phyloP scores from a whole-genome alignment of 2,329 filamentous ascomycete species.

The Epichloe scottii region DNA sequence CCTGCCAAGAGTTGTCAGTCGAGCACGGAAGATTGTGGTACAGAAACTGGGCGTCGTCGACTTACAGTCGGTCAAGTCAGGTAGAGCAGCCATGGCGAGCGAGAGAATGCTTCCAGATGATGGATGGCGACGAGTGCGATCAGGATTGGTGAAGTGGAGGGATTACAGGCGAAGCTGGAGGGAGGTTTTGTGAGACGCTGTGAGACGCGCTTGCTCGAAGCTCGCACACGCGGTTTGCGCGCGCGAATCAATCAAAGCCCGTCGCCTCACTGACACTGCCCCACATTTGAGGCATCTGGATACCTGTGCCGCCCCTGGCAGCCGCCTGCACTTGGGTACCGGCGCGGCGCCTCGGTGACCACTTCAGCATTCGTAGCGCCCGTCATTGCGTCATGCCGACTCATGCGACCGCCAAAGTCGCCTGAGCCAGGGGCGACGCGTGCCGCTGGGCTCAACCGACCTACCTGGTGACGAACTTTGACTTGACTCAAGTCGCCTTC shows the following conservation, averaged over 20 bases:
- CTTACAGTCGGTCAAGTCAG: slow-evolving; percentile 23
- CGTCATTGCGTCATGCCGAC: slow-evolving; percentile 9
- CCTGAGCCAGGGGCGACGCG: not conserved
- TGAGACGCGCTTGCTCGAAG: slow-evolving; percentile 6
- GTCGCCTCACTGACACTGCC: no score
- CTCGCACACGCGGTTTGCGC: slow-evolving; percentile 10
- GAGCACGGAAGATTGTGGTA: not conserved
- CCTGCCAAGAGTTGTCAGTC: slow-evolving; percentile 24
- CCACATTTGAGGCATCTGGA: slow-evolving; percentile 8
- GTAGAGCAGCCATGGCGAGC: slow-evolving; percentile 17
- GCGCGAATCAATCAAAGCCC: slow-evolving; percentile 17
- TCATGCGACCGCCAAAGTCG: slow-evolving; percentile 1
- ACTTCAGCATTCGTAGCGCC: not conserved
- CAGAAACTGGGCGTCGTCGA: not conserved
- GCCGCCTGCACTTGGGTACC: not conserved
- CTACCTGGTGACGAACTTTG: no score
- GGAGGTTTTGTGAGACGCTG: no score
- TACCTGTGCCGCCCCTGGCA: not conserved
- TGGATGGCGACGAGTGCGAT: not conserved
- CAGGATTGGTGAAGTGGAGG: not conserved
- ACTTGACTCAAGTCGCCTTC: not conserved
- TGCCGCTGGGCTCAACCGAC: not conserved
- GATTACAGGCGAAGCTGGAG: not conserved
- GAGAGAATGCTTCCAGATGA: not conserved
- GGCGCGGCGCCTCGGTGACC: not conserved